Evolutionary conservation across 78 protist species (phyloP).

Genomic region (Emiliania huxleyi): DNA sequence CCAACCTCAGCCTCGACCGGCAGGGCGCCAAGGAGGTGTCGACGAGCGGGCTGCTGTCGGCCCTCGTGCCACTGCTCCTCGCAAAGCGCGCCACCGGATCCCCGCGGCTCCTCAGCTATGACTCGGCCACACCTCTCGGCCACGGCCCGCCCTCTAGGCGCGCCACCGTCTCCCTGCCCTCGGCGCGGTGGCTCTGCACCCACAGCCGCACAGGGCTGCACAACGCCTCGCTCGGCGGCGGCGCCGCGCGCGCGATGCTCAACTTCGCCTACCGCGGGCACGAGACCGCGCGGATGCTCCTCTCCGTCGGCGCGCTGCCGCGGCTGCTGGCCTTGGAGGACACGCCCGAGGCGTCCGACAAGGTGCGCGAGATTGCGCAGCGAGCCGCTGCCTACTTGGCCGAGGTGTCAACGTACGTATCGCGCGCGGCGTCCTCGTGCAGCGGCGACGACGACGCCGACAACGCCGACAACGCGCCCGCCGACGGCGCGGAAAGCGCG

Average conservation of each 20-base stretch:
- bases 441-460: too few species aligned
- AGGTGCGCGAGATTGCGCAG: not conserved
- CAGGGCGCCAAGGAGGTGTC: not conserved
- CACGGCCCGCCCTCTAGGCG: too few species aligned
- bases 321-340: not conserved
- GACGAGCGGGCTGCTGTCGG: not conserved
- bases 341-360: not conserved
- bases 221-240: not conserved
- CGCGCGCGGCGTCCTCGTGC: too few species aligned
- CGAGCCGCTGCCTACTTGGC: not conserved
- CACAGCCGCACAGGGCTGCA: not conserved
- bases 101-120: too few species aligned
- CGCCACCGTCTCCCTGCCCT: not conserved
- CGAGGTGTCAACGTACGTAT: not conserved
- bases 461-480: too few species aligned
- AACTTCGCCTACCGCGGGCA: not conserved
- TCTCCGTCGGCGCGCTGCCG: not conserved
- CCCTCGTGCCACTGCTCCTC: not conserved
- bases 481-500: too few species aligned
- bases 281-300: not conserved
- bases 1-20: not conserved
- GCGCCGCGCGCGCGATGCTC: slow-evolving; percentile 1
- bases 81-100: not conserved
- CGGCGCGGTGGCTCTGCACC: not conserved
- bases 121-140: too few species aligned